These are phyloP conservation scores for Morella rubra DNA, from an alignment of 306 rosid species.

Conservation along the genomic window DNA sequence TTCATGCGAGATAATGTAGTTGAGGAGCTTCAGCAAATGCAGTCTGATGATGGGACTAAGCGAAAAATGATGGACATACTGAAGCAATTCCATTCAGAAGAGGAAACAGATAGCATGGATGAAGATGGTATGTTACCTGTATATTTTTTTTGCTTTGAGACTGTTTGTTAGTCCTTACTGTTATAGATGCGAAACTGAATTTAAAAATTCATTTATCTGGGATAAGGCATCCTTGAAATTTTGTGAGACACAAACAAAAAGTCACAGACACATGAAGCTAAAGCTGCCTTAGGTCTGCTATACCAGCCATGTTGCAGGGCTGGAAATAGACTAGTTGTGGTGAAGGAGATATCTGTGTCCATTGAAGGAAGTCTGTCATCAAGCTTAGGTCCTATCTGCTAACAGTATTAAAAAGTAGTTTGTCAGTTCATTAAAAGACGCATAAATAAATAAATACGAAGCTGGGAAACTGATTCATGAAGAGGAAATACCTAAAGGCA, in stretches of 20 bases:
- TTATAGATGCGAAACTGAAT: not conserved
- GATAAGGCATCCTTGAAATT: not conserved
- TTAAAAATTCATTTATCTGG: not conserved
- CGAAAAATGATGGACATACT: conserved; percentile 75
- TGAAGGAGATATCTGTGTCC: not conserved
- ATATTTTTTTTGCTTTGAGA: conserved; percentile 12
- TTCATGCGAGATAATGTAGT: conserved; percentile 92
- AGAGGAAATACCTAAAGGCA: no score
- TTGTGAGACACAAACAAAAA: not conserved
- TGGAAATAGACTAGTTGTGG: not conserved
- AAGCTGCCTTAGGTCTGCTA: not conserved
- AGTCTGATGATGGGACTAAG: conserved; percentile 59
- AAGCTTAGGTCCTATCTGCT: no score
- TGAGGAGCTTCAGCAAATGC: conserved; percentile 68
- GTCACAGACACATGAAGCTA: not conserved
- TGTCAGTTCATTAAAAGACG: no score
- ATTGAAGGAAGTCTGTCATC: not conserved
- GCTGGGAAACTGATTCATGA: no score
- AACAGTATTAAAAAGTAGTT: no score
- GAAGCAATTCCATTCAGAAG: conserved; percentile 70
- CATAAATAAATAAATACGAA: no score
- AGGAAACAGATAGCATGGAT: conserved; percentile 63
- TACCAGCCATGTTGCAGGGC: not conserved
- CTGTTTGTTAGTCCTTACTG: conserved; percentile 11
- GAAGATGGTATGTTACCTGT: conserved; percentile 54